Evolutionary conservation across 225 moss, liverwort and hornwort genomes (phyloP).

Genomic region (Asterella californica): DNA sequence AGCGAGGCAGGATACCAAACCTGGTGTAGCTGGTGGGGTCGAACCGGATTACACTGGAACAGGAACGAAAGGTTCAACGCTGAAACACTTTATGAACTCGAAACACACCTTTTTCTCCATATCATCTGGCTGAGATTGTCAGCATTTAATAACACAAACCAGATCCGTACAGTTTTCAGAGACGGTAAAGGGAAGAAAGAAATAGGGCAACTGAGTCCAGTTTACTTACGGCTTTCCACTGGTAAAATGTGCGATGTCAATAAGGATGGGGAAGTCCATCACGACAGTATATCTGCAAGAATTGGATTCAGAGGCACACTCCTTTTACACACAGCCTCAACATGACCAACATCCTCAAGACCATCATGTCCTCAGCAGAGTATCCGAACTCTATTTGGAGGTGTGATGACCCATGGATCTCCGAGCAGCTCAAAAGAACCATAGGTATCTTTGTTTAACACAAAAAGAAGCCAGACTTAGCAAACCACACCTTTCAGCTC

Average conservation of each 20-base stretch:
- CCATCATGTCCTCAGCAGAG: no score
- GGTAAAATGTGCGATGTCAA: not conserved
- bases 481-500: no score
- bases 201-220: not conserved
- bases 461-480: no score
- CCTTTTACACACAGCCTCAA: no score
- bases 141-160: not conserved
- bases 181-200: not conserved
- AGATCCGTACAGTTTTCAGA: not conserved
- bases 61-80: not conserved
- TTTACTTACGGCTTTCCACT: constrained; percentile 18
- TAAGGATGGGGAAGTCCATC: constrained; percentile 13
- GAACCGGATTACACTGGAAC: constrained; percentile 11
- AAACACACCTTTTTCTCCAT: not conserved
- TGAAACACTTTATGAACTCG: not conserved
- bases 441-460: no score
- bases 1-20: constrained; percentile 26
- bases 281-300: constrained; percentile 23
- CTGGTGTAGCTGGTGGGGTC: not conserved
- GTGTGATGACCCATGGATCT: no score
- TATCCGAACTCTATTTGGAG: no score
- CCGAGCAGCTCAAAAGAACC: no score
- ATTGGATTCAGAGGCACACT: no score
- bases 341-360: no score
- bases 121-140: not conserved